Evolutionary conservation across 495 filamentous ascomycete genomes (phyloP).

Genomic region (Monascus purpureus): DNA sequence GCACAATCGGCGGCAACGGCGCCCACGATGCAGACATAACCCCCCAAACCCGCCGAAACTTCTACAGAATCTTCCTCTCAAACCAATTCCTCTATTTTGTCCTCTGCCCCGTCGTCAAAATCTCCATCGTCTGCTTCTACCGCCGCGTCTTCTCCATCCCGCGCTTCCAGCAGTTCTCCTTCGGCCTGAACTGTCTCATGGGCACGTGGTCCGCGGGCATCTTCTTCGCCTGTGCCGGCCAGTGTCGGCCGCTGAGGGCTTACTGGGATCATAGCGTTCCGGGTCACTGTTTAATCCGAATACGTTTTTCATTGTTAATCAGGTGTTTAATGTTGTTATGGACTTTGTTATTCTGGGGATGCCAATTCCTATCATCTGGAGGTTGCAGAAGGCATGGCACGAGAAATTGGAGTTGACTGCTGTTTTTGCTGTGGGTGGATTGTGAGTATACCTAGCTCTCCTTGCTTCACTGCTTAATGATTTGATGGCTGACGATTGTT

Average conservation of each 20-base stretch:
- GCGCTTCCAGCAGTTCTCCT: slow-evolving; percentile 17
- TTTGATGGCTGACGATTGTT: too few relatives aligned
- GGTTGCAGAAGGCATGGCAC: slow-evolving; percentile 23
- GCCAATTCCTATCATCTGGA: slow-evolving; percentile 31
- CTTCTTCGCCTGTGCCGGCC: slow-evolving; percentile 25
- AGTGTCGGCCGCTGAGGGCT: slow-evolving; percentile 25
- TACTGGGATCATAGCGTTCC: slow-evolving; percentile 27
- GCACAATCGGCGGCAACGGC: slow-evolving; percentile 23
- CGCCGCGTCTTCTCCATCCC: slow-evolving; percentile 29
- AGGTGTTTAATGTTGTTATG: slow-evolving; percentile 29
- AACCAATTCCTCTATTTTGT: slow-evolving; percentile 32
- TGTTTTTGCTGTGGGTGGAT: slow-evolving; percentile 34
- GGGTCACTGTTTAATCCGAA: slow-evolving; percentile 23
- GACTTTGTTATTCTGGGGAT: slow-evolving; percentile 29
- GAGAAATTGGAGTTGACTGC: slow-evolving; percentile 33
- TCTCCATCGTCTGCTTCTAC: slow-evolving; percentile 34
- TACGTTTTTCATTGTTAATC: slow-evolving; percentile 28
- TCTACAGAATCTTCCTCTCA: slow-evolving; percentile 26
- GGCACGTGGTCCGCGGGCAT: slow-evolving; percentile 20
- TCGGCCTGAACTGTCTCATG: slow-evolving; percentile 20
- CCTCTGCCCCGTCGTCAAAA: slow-evolving; percentile 27
- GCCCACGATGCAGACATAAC: slow-evolving; percentile 12
- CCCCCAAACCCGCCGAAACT: slow-evolving; percentile 9
- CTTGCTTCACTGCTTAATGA: too few relatives aligned
- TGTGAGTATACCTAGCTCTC: slow-evolving; percentile 23